Evolutionary conservation across 129 eudicot genomes (phyloP), one percentile per base, ranked within the genome.

Genomic region (Dittrichia graveolens): DNA sequence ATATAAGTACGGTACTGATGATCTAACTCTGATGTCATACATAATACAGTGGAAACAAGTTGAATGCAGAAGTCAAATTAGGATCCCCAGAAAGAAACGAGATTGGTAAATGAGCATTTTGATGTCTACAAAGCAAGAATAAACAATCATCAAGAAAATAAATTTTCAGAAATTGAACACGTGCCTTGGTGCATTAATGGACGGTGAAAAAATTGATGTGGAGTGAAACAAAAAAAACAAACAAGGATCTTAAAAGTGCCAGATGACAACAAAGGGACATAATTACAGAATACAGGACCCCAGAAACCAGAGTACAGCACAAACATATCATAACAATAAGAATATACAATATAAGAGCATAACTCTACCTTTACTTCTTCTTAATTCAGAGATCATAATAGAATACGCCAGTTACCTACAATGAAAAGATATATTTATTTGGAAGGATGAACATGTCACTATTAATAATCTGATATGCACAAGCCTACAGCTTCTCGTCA

Each of bases 351-450:
- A 85, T 72, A 61, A 77, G 87, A 85, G 86, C 91, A 84, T 82
- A 86, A 89, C 80, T 73, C 96, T 94, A 94, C 99, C 97, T 89
- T 93, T 81, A 93, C 95, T 83, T 88, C 98, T 83, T 88, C 98
- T 84, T 82, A 89, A 79, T 81, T 93, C 96, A 90, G 99, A 90
- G 97, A 90, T 94, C 99, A 90, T 82, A 82, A 85, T 85, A 93
- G 98, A 79, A 82, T 75, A 89, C 96, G 84, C 90, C 93, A 88
- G 79, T 78, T 83, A 86, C 99, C 99, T 94, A 94, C 99, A 94
- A 94, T 80, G 78, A 90, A 88, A 88, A 88, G 87, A 88, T 59
- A 86, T 82, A 74, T 91, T 91, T 85, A 91, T 83, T 86, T 80
- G 90, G 97, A 76, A 86, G 83, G 80, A 75, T 81, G 92, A 80